phyloP scores from a whole-genome alignment of 2,329 filamentous ascomycete genomes.

The Beauveria medogensis region DNA sequence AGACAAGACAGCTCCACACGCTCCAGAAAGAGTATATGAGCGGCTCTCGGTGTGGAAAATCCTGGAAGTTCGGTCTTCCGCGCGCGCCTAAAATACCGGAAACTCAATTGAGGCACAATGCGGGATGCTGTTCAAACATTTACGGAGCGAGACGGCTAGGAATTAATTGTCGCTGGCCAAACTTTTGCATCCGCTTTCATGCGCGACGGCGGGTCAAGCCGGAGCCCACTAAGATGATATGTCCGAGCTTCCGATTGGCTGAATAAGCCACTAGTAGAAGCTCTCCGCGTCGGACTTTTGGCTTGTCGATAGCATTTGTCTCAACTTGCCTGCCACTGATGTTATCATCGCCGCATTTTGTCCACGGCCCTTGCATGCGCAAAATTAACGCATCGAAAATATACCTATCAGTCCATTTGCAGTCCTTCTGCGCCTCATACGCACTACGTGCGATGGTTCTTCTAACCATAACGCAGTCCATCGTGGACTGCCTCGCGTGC shows the following conservation, averaged over 20 bases:
- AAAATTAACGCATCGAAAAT: not conserved
- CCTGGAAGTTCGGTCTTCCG: not conserved
- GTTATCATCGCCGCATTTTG: not conserved
- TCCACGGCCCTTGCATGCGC: not conserved
- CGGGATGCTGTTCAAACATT: not conserved
- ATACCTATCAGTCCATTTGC: not conserved
- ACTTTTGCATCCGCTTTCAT: slow-evolving; percentile 12
- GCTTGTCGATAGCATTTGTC: not conserved
- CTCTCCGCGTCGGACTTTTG: not conserved
- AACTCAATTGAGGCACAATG: slow-evolving; percentile 10
- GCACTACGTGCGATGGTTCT: slow-evolving; percentile 52
- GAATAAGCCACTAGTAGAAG: not conserved
- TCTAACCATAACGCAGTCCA: slow-evolving; percentile 64
- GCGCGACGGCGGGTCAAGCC: slow-evolving; percentile 11
- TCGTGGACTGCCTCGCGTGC: slow-evolving; percentile 51
- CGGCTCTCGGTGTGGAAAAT: not conserved
- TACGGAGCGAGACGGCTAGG: not conserved
- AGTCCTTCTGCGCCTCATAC: not conserved
- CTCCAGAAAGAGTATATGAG: not conserved
- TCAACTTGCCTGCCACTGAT: not conserved
- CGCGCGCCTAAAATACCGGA: not conserved
- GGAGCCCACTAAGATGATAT: not conserved
- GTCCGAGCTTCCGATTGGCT: not conserved
- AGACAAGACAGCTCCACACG: slow-evolving; percentile 2
- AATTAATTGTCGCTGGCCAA: slow-evolving; percentile 10